phyloP scores from a whole-genome alignment of 306 rosid genomes.

The Mucuna pruriens region DNA sequence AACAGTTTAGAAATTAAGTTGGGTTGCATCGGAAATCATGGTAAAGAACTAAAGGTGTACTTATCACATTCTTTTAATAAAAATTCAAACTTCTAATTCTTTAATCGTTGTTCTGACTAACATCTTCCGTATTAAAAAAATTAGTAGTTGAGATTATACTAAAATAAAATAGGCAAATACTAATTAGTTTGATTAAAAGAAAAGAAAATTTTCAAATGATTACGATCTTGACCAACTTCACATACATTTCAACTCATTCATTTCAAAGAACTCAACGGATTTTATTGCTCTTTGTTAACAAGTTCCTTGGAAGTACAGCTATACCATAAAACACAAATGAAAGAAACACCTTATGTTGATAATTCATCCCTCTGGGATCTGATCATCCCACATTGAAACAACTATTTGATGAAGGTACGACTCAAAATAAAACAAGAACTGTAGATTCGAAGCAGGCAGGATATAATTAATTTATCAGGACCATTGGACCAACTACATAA shows the following conservation, averaged over 20 bases:
- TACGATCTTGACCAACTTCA: no score
- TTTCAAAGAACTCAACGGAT: no score
- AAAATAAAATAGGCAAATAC: no score
- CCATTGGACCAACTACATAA: slow-evolving; percentile 26
- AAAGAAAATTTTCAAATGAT: no score
- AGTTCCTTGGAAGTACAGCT: neutral
- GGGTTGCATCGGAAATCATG: neutral
- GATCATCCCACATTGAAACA: neutral
- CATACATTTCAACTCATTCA: neutral
- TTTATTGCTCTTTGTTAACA: neutral
- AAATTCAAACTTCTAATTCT: no score
- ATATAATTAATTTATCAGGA: neutral
- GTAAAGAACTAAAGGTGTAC: neutral
- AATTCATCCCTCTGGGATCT: neutral
- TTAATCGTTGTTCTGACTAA: no score
- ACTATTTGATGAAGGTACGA: neutral
- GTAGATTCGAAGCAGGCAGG: neutral
- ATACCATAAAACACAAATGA: neutral
- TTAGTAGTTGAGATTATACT: no score
- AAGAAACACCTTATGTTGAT: neutral
- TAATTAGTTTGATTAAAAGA: no score
- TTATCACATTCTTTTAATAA: neutral
- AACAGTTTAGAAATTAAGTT: neutral
- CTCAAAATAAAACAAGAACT: neutral
- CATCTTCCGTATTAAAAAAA: no score